Base-by-base conservation (phyloP, 23 red algal genomes). In the Gracilaria caudata region DNA sequence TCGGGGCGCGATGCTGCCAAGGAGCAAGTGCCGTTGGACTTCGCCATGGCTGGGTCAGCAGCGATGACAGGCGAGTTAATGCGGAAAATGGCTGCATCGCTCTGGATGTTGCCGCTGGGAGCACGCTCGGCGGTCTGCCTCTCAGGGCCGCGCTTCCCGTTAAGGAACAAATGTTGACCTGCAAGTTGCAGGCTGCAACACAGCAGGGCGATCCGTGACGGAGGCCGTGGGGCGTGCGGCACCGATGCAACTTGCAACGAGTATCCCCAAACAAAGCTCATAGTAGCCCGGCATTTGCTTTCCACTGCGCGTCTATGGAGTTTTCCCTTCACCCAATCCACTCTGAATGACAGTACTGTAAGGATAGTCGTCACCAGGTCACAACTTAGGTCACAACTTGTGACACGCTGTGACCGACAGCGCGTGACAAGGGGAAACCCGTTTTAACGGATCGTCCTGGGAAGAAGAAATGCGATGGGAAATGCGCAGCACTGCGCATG, bases 271-370 rank as follows among this genome's bases (percentile, higher is more conserved):
- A n/a, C n/a, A n/a, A n/a, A n/a, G n/a, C n/a, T n/a, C n/a, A n/a
- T n/a, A n/a, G n/a, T n/a, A n/a, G n/a, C n/a, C n/a, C n/a, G n/a
- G n/a, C n/a, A n/a, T n/a, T n/a, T n/a, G n/a, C n/a, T n/a, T n/a
- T n/a, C n/a, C n/a, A n/a, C n/a, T n/a, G n/a, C n/a, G n/a, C n/a
- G 13, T 53, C 49, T 53, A 53, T 16, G 49, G 29, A 6, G 6
- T 32, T 9, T 66, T 36, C 14, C 32, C 29, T 19, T 66, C 28
- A 30, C 2, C 14, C 61, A 33, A 36, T 35, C 29, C 9, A 30
- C 61, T 33, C 61, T 2, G 61, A 63, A 29, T 66, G 35, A 66
- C 61, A 66, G 0, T 14, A 19, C 61, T 66, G 61, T 66, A 66
- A 66, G 61, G 7, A 66, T 0, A 33, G n/a, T n/a, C n/a, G n/a